Evolutionary conservation across 2,329 filamentous ascomycete species (phyloP), one percentile per base, ranked within the genome.

Genomic region (Cladophialophora chaetospira): DNA sequence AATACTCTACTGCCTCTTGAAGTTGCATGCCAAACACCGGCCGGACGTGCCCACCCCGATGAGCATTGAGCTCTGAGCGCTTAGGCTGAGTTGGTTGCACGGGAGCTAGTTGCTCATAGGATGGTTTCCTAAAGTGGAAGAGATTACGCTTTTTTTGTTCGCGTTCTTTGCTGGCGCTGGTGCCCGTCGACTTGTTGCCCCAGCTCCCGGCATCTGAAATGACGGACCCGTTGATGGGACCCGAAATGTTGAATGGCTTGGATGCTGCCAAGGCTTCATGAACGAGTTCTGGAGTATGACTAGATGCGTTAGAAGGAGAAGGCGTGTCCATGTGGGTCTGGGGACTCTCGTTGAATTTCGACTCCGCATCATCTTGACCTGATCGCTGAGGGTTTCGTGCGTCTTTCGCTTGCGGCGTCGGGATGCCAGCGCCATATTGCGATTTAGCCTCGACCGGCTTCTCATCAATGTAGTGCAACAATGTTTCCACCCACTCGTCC

Each of bases 401-500:
- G 61, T 63, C 73, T 64, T 52, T 66, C 57, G 55, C 31, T 63
- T 66, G 53, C 40, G 60, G 19, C 4, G 44, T 28, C 26, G 53
- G 60, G 9, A 59, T 48, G 61, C 62, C 67, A 44, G 64, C 63
- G 25, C 65, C 63, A 44, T 59, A 61, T 78, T 56, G 81, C 5
- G 56, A 35, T 43, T 40, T 84, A 10, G 88, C 80, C 13, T 82
- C 79, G 1, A 80, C 76, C 36, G 88, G 85, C 49, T 79, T 81
- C 67, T 83, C 86, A 67, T 97, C 91, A 36, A 96, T 92, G 79
- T 95, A 96, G 64, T 90, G 88, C 58, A 97, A 77, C 36, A 99
- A 78, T 19, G 89, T 88, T 55, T 95, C 89, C 1, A 99, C 93
- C 94, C 94, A 99, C 42, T 87, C 81, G 73, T 99, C 94, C 58